Conservation (phyloP, 441 rosid genomes). For the Erysimum cheiri region DNA sequence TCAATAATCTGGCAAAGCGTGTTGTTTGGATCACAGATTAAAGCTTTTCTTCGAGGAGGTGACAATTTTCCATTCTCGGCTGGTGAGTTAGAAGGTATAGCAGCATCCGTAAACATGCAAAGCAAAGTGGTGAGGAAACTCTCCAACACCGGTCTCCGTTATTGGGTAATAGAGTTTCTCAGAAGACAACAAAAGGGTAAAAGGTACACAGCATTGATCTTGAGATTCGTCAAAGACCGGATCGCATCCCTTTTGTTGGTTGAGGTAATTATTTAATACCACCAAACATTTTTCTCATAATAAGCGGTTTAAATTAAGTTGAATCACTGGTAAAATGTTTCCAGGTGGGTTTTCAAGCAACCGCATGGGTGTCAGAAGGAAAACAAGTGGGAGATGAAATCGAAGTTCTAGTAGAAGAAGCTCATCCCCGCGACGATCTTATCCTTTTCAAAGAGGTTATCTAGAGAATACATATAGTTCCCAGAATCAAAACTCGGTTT, state of each 20-base stretch:
- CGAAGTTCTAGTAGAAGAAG: conserved; percentile 79
- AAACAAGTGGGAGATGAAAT: conserved; percentile 82
- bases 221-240: conserved; percentile 88
- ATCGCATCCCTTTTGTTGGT: conserved; percentile 72
- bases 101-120: conserved; percentile 76
- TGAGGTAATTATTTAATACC: conserved; percentile 62
- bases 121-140: conserved; percentile 65
- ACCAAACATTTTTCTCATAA: background rate
- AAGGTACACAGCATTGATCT: conserved; percentile 71
- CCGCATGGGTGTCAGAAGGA: conserved; percentile 85
- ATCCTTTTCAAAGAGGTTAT: conserved; percentile 69
- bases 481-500: conserved; percentile 21
- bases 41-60: conserved; percentile 87
- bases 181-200: conserved; percentile 80
- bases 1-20: background rate
- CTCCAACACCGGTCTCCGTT: conserved; percentile 68
- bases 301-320: background rate
- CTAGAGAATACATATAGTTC: conserved; percentile 10
- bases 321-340: conserved; percentile 17
- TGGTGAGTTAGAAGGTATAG: conserved; percentile 92
- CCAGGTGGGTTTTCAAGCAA: conserved; percentile 87
- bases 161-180: conserved; percentile 88
- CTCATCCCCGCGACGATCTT: conserved; percentile 81
- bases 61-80: conserved; percentile 85
- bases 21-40: conserved; percentile 55